Conservation (phyloP, 202 grass and related monocot species). For the Cymbopogon flexuosus region DNA sequence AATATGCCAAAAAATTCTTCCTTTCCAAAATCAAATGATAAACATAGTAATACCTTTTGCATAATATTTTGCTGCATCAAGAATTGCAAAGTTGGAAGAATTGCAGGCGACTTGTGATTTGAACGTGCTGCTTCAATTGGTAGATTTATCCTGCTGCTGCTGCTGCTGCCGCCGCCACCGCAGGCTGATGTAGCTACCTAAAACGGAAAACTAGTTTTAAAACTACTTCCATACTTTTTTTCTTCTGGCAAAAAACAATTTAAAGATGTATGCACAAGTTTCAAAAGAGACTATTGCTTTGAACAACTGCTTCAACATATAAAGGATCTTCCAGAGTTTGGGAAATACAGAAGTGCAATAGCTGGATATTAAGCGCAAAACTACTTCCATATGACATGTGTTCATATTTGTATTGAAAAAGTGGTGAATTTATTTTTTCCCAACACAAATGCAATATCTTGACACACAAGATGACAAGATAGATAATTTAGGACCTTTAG, state of each 20-base stretch:
- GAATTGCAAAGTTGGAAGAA: slow-evolving; percentile 74
- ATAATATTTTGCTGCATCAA: slow-evolving; percentile 86
- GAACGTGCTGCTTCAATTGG: slow-evolving; percentile 33
- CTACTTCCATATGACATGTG: not conserved
- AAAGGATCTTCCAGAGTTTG: not conserved
- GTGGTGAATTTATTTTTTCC: too few species aligned
- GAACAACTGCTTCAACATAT: not conserved
- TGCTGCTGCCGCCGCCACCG: too few species aligned
- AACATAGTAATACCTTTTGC: slow-evolving; percentile 62
- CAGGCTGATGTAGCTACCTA: slow-evolving; percentile 53
- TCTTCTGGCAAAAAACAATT: not conserved
- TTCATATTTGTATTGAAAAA: too few species aligned
- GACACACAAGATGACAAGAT: too few species aligned
- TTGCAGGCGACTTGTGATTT: slow-evolving; percentile 28
- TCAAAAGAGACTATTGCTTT: not conserved
- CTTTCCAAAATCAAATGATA: not conserved
- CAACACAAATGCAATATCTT: too few species aligned
- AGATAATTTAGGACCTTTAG: too few species aligned
- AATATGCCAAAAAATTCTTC: slow-evolving; percentile 5
- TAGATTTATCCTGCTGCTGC: slow-evolving; percentile 36
- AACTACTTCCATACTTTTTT: not conserved
- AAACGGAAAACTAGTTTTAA: slow-evolving; percentile 27
- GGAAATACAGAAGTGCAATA: not conserved
- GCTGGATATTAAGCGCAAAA: not conserved
- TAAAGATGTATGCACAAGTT: not conserved